Evolutionary conservation across 371 early-diverging fungal species (phyloP).

Genomic region (Mucor lusitanicus): DNA sequence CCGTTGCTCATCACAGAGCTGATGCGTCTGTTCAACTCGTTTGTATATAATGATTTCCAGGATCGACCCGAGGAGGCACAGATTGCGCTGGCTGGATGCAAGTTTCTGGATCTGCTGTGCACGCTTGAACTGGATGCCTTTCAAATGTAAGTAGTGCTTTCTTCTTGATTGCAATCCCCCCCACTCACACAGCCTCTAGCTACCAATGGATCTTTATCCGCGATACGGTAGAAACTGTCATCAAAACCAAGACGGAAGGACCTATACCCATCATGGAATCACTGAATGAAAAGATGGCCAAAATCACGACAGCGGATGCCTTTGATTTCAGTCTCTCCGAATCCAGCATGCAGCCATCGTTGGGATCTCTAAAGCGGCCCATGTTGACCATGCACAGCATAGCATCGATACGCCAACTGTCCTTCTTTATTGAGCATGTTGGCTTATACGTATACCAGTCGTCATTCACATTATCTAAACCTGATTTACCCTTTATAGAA

Average conservation of each 20-base stretch:
- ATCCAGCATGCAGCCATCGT: conserved; percentile 30
- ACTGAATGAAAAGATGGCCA: conserved; percentile 49
- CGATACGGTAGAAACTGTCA: conserved; percentile 73
- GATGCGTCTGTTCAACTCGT: conserved; percentile 64
- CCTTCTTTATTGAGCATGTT: conserved; percentile 75
- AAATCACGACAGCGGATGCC: conserved; percentile 14
- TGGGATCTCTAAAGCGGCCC: conserved; percentile 63
- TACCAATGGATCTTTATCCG: conserved; percentile 93
- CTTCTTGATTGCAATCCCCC: background rate
- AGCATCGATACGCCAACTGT: conserved; percentile 67
- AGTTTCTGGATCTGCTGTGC: conserved; percentile 84
- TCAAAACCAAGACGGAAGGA: conserved; percentile 42
- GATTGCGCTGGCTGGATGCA: conserved; percentile 82
- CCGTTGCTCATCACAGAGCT: conserved; percentile 89
- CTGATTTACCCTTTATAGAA: conserved; percentile 78
- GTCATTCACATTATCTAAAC: conserved; percentile 68
- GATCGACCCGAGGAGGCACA: conserved; percentile 71
- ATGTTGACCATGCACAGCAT: conserved; percentile 74
- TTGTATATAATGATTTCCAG: conserved; percentile 48
- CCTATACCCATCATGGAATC: conserved; percentile 59
- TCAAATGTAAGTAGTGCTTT: conserved; percentile 64
- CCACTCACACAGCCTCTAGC: conserved; percentile 30
- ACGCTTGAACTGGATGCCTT: conserved; percentile 81
- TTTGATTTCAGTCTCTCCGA: conserved; percentile 19
- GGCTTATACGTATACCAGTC: conserved; percentile 74